Evolutionary conservation across 1,284 basidiomycete species (phyloP).

Genomic region (Chalciporus sp.): DNA sequence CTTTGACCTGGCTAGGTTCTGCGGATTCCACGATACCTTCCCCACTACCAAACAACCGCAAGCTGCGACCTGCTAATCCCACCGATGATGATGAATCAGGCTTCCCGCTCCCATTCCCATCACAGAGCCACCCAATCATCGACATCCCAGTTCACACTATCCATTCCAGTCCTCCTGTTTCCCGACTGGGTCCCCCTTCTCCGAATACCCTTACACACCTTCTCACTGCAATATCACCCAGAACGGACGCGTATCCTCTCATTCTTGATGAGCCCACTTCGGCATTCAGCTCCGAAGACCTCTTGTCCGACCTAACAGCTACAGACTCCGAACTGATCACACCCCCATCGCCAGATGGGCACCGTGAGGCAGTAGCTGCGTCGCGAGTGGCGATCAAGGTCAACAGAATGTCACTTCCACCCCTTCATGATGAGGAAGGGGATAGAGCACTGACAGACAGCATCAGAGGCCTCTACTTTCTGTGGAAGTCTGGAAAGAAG

Average conservation of each 20-base stretch:
- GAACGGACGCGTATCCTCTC: conserved; percentile 18
- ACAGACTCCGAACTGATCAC: conserved; percentile 31
- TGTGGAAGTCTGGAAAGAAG: conserved; percentile 29
- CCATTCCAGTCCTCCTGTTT: conserved; percentile 5
- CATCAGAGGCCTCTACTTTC: conserved; percentile 37
- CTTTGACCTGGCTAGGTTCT: conserved; percentile 22
- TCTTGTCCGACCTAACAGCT: conserved; percentile 17
- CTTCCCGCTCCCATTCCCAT: conserved; percentile 4
- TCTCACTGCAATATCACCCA: conserved; percentile 29
- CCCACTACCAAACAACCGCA: conserved; percentile 27
- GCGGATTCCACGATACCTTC: conserved; percentile 36
- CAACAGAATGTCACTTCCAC: conserved; percentile 10
- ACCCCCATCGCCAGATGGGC: conserved; percentile 18
- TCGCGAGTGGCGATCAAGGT: conserved; percentile 21
- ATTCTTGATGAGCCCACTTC: conserved; percentile 12
- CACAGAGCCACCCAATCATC: conserved; percentile 12
- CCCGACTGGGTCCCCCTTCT: conserved; percentile 27
- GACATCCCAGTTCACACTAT: conserved; percentile 26
- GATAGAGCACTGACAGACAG: conserved; percentile 29
- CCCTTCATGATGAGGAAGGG: conserved; percentile 5
- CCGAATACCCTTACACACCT: conserved; percentile 27
- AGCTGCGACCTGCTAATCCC: conserved; percentile 11
- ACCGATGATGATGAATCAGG: conserved; percentile 1
- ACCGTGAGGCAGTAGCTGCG: conserved; percentile 10
- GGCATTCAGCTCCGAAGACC: conserved; percentile 10